Conservation (phyloP, 768 basidiomycete genomes). For the Suillus clintonianus region DNA sequence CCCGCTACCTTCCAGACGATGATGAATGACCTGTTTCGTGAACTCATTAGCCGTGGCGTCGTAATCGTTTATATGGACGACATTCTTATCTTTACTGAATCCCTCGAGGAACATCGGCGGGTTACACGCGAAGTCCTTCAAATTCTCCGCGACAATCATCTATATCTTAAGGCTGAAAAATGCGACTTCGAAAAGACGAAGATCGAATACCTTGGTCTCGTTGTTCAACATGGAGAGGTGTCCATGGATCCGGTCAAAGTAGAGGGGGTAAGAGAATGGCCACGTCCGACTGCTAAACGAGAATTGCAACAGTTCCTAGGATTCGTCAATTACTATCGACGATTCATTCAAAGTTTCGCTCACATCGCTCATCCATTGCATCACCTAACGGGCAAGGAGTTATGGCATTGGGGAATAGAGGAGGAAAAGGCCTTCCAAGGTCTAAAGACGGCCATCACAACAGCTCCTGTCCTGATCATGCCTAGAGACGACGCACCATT, state of each 20-base stretch:
- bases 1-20: conserved; percentile 38
- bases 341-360: conserved; percentile 36
- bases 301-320: conserved; percentile 45
- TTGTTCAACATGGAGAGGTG: conserved; percentile 23
- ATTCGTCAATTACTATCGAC: conserved; percentile 40
- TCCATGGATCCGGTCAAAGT: conserved; percentile 11
- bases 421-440: conserved; percentile 24
- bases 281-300: conserved; percentile 16
- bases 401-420: conserved; percentile 28
- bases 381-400: conserved; percentile 25
- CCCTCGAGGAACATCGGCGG: conserved; percentile 18
- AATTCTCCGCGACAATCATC: conserved; percentile 23
- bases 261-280: conserved; percentile 4
- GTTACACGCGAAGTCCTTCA: conserved; percentile 20
- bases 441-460: conserved; percentile 28
- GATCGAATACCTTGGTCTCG: conserved; percentile 34
- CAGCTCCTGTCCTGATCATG: conserved; percentile 29
- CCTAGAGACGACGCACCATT: conserved; percentile 11
- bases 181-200: conserved; percentile 29
- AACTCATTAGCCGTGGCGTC: conserved; percentile 17
- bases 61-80: conserved; percentile 45
- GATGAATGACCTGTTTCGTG: conserved; percentile 33
- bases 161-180: conserved; percentile 39
- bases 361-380: conserved; percentile 30
- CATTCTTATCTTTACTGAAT: conserved; percentile 40